Evolutionary conservation across 2,329 filamentous ascomycete species (phyloP), one percentile per base, ranked within the genome.

Genomic region (Elsinoe fawcettii): DNA sequence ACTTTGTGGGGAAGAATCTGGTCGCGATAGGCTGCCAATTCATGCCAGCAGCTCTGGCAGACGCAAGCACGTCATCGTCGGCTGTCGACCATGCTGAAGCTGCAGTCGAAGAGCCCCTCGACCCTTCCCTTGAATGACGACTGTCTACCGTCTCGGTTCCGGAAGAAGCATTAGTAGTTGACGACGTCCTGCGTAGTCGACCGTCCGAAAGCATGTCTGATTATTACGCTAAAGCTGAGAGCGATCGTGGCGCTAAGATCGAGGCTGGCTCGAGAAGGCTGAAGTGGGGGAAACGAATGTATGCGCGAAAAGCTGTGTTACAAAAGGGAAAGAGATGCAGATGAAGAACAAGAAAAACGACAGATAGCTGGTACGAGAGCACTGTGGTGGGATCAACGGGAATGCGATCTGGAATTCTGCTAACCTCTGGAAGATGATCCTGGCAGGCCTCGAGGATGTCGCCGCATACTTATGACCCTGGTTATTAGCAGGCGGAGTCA

Each of bases 1-100:
- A 79, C 75, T 95, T 95, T 69, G 73, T 78, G 1, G 85, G 86
- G 69, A 95, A 95, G 72, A 89, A 83, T 60, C 79, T 81, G 60
- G 78, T 77, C 65, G 90, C 85, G 67, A 95, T 93, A 65, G 88
- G 85, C 56, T 82, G 80, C 90, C 90, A 95, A 72, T 91, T 92
- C 69, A 90, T 79, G 22, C 87, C 87, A 65, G 85, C 82, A 49
- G 85, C 81, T 55, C 90, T 82, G 14, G 88, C 87, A 43, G 76
- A 74, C 61, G 92, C 76, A 43, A 95, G 80, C 36, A 82, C 82
- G 64, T 86, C 80, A 70, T 95, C 90, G 63, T 93, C 88, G 49
- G 82, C 77, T 1, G 80, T 75, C 30, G 81, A 85, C 90, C 90
- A 95, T 57, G 74, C 73, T 8, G 69, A 65, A 7, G 74, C 73